Base-by-base conservation (phyloP, 148 eudicot species). In the Chenopodium formosanum region DNA sequence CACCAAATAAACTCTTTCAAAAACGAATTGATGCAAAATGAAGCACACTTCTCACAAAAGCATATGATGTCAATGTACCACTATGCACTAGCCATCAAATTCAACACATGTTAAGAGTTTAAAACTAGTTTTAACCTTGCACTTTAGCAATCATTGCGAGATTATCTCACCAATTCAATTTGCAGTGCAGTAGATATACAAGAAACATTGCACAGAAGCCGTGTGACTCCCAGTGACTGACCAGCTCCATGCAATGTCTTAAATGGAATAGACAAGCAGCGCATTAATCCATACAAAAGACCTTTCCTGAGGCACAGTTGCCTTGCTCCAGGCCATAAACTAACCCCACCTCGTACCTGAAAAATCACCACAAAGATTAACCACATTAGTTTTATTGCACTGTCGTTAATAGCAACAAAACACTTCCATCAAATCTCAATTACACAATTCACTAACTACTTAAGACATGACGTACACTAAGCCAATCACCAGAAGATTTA, bases 161-260 rank as follows among this genome's bases (percentile, higher is more conserved):
- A 81, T 60, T 70, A 71, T 62, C 92, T 88, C 78, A 94, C 98
- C 93, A 91, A 75, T 86, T 92, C 97, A 63, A 94, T 89, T 86
- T 94, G 95, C 85, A 94, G 81, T 23, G 89, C 78, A n/a, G 91
- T 84, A 58, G 97, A 94, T 81, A 86, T 71, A 71, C 88, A 90
- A 52, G 90, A 83, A 80, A 90, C 85, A 74, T 94, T 91, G 83
- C 98, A 94, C 22, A 91, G 56, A 44, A 85, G 87, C 37, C 88
- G 80, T 48, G 92, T 86, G 81, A 91, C 90, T 37, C 95, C 89
- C 50, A 91, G 85, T 6, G 94, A 85, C 81, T 90, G 90, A 78
- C 94, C 86, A 75, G 86, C 94, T 76, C 90, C 92, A 60, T 91
- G 95, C 84, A 90, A 74, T 68, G 93, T 90, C 84, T 91, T 94